Conservation (phyloP, 768 basidiomycete species). For the Baorangia bicolor region DNA sequence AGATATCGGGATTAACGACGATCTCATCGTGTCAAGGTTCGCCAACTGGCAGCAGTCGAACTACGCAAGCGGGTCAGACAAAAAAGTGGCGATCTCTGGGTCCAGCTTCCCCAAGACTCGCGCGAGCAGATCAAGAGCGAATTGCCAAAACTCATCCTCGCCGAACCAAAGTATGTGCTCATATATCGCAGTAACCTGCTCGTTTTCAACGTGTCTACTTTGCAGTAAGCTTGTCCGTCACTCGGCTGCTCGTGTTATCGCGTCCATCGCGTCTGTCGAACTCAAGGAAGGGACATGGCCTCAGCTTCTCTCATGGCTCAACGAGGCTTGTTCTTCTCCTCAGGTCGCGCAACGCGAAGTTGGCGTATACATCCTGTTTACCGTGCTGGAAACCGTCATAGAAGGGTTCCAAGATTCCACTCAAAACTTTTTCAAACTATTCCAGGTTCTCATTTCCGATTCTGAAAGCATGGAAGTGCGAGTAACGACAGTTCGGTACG, state of each 20-base stretch:
- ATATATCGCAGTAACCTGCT: not conserved
- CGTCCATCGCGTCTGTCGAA: conserved; percentile 89
- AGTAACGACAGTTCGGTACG: conserved; percentile 81
- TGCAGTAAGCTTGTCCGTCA: conserved; percentile 86
- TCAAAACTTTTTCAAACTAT: conserved; percentile 74
- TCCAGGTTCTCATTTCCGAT: conserved; percentile 70
- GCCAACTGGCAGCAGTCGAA: conserved; percentile 96
- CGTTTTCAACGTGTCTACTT: conserved; percentile 7
- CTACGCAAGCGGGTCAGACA: conserved; percentile 86
- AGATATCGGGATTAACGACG: conserved; percentile 8
- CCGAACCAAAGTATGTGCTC: conserved; percentile 68
- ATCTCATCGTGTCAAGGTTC: conserved; percentile 54
- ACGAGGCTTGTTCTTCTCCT: conserved; percentile 69
- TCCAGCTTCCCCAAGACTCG: conserved; percentile 58
- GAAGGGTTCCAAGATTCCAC: conserved; percentile 84
- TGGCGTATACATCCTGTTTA: conserved; percentile 84
- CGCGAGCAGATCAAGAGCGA: conserved; percentile 84
- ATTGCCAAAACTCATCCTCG: conserved; percentile 73
- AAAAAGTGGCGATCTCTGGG: conserved; percentile 83
- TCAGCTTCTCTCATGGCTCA: conserved; percentile 83
- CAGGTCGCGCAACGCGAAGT: conserved; percentile 83
- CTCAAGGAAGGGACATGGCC: conserved; percentile 79
- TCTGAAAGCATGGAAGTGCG: conserved; percentile 87
- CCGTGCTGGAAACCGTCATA: conserved; percentile 88
- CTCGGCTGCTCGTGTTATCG: conserved; percentile 88